A percentile compares a stretch with the other conserved stretches of the same genome.
Conservation (phyloP, 1,139 yeast species). For the Debaryomyces sp. region DNA sequence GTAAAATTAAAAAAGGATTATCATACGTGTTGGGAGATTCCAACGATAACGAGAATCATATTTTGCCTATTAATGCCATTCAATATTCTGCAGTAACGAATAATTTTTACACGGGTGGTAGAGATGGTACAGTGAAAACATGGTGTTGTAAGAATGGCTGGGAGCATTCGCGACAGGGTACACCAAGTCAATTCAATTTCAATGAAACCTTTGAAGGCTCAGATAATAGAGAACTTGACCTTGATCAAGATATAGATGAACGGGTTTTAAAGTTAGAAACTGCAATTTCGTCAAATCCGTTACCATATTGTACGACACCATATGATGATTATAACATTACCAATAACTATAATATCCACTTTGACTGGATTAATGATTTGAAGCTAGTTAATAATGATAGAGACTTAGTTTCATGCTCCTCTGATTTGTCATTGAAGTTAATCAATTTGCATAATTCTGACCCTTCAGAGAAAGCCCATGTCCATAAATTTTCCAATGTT, state of each 20-base stretch:
- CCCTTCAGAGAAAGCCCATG: slow-evolving; percentile 8
- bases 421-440: slow-evolving; percentile 78
- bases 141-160: slow-evolving; percentile 38
- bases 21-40: slow-evolving; percentile 47
- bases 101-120: slow-evolving; percentile 69
- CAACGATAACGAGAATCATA: slow-evolving; percentile 41
- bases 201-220: not conserved
- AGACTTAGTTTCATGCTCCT: slow-evolving; percentile 70
- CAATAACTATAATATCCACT: slow-evolving; percentile 52
- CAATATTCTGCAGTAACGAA: slow-evolving; percentile 27
- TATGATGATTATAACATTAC: slow-evolving; percentile 19
- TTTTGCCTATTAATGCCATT: slow-evolving; percentile 46
- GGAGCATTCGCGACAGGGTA: slow-evolving; percentile 3
- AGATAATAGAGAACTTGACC: slow-evolving; percentile 11
- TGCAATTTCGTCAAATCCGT: slow-evolving; percentile 39
- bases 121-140: slow-evolving; percentile 81
- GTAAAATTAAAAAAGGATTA: slow-evolving; percentile 35
- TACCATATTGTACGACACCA: slow-evolving; percentile 21
- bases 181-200: slow-evolving; percentile 9
- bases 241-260: slow-evolving; percentile 36
- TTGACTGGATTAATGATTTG: slow-evolving; percentile 91
- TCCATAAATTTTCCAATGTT: slow-evolving; percentile 60
- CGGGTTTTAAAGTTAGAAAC: slow-evolving; percentile 43
- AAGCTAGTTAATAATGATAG: slow-evolving; percentile 49
- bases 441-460: slow-evolving; percentile 47